phyloP scores from a whole-genome alignment of 768 basidiomycete species.

The Podaxis pistillaris region DNA sequence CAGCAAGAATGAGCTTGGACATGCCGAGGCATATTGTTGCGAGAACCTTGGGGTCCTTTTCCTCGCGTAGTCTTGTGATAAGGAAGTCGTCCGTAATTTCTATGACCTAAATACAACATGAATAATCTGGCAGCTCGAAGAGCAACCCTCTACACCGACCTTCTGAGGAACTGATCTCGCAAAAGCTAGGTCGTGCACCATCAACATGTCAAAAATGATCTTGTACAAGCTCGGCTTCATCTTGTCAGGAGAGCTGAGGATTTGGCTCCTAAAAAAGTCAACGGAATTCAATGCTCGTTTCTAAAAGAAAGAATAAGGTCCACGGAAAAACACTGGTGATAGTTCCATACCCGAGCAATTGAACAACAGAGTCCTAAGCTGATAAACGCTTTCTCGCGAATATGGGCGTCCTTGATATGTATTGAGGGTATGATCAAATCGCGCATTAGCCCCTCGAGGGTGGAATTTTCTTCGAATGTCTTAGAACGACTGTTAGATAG shows the following conservation, averaged over 20 bases:
- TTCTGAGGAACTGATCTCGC: conserved; percentile 40
- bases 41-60: conserved; percentile 73
- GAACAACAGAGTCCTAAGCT: conserved; percentile 83
- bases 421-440: conserved; percentile 92
- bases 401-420: conserved; percentile 77
- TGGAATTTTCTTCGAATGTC: conserved; percentile 77
- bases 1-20: conserved; percentile 85
- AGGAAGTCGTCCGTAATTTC: conserved; percentile 42
- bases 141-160: conserved; percentile 21
- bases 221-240: conserved; percentile 76
- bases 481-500: conserved; percentile 33
- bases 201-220: conserved; percentile 85
- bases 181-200: conserved; percentile 86
- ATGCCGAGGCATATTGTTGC: conserved; percentile 81
- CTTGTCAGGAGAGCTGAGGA: conserved; percentile 71
- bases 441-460: conserved; percentile 74
- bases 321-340: not conserved
- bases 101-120: conserved; percentile 29
- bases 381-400: conserved; percentile 79
- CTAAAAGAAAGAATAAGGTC: conserved; percentile 23
- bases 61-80: conserved; percentile 51
- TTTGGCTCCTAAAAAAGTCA: conserved; percentile 82
- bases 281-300: conserved; percentile 68
- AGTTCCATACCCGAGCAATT: conserved; percentile 61
- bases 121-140: not conserved